Evolutionary conservation across 2,329 filamentous ascomycete genomes (phyloP).

Genomic region (Paecilomyces dactylethromorphus): DNA sequence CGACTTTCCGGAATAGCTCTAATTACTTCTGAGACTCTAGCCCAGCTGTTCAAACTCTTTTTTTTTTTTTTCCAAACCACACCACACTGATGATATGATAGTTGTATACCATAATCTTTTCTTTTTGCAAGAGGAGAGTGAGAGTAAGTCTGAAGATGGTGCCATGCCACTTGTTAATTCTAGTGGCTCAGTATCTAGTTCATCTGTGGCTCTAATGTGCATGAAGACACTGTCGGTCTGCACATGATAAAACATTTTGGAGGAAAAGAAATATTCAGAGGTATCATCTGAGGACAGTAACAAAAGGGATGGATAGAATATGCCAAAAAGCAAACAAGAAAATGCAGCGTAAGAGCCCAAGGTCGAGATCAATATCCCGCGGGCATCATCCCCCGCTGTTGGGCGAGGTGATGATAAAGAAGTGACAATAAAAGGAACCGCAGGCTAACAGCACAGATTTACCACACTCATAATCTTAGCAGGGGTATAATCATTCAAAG

Average conservation of each 20-base stretch:
- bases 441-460: background rate
- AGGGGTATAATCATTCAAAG: background rate
- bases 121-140: background rate
- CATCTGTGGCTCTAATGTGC: background rate
- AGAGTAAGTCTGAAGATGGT: background rate
- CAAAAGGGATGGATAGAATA: background rate
- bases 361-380: background rate
- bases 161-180: background rate
- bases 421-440: background rate
- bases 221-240: background rate
- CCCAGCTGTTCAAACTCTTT: background rate
- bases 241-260: background rate
- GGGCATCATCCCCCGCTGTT: background rate
- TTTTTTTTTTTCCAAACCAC: background rate
- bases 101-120: background rate
- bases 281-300: background rate
- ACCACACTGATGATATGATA: background rate
- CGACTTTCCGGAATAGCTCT: background rate
- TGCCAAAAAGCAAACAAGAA: background rate
- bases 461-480: background rate
- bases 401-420: background rate
- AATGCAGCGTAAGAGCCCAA: background rate
- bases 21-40: background rate
- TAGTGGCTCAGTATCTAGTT: background rate
- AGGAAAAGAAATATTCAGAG: background rate